Evolutionary conservation across 768 basidiomycete genomes (phyloP), one percentile per base, ranked within the genome.

Genomic region (Kwoniella mangroviensis): DNA sequence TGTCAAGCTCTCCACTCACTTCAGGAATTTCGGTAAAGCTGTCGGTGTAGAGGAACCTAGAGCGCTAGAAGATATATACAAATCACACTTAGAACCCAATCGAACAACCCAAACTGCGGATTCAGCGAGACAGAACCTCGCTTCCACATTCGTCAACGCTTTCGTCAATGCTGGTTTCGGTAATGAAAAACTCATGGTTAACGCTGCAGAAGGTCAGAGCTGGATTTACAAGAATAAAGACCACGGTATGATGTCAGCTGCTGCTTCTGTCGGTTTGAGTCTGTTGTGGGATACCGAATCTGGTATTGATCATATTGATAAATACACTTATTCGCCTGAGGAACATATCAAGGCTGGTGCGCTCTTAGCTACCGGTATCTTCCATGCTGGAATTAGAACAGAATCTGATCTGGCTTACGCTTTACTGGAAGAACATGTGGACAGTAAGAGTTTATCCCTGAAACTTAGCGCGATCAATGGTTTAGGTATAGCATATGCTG

Each of bases 201-300:
- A 90, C 79, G 96, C 94, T 1, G 92, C 94, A 69, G 95, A 97
- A 78, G 96, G 97, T 15, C 92, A 89, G 83, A 95, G 93, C 77
- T 99, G 94, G 94, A 93, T 99, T 68, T 99, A 98, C 87, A 98
- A 98, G 88, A 98, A 98, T 86, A 98, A 98, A 85, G 96, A 98
- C 63, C 93, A 97, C 72, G 97, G 95, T 90, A 98, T 98, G 94
- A 90, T 96, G 88, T 93, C 92, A 69, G 97, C 97, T 24, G 90
- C 95, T 28, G 97, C 97, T 4, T 95, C 93, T 65, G 87, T 99
- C 64, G 97, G 97, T 21, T 86, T 98, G 53, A 91, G 91, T 84
- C 86, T 98, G 71, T 86, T 99, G 1, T 99, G 97, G 97, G 94
- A 98, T 80, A 92, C 92, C 10, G 97, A 98, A 67, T 87, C 92